Conservation (phyloP, 148 eudicot species). For the Mesembryanthemum crystallinum region DNA sequence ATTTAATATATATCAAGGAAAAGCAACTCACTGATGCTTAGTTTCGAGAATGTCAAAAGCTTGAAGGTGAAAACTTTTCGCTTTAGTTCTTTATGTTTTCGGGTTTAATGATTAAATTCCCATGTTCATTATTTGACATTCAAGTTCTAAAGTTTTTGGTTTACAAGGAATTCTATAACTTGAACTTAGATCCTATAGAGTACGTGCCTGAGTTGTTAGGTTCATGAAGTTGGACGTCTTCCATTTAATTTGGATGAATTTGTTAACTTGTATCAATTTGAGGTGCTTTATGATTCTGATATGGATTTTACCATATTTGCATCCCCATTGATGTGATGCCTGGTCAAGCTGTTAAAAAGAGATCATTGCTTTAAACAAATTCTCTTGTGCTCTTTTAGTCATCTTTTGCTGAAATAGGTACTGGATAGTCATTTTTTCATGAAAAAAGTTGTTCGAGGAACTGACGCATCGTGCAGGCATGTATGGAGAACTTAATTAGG, state of each 20-base stretch:
- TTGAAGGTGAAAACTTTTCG: background rate
- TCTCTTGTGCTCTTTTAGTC: background rate
- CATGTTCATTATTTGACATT: background rate
- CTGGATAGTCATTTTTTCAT: background rate
- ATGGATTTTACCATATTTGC: background rate
- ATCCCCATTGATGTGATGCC: too few species aligned
- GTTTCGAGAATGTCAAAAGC: background rate
- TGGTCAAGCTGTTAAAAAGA: too few species aligned
- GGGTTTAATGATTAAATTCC: background rate
- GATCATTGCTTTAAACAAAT: background rate
- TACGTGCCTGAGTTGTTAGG: too few species aligned
- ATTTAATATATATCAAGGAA: background rate
- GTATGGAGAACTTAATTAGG: too few species aligned
- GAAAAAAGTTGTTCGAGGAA: too few species aligned
- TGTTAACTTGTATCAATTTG: background rate
- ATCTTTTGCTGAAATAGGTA: background rate
- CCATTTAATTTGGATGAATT: background rate
- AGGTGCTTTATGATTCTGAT: background rate
- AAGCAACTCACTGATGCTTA: background rate
- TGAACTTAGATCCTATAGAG: too few species aligned
- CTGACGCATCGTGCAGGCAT: too few species aligned
- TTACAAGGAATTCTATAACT: too few species aligned
- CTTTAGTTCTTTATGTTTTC: constrained; percentile 4
- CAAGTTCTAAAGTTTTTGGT: background rate
- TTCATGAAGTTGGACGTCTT: background rate